phyloP scores from a whole-genome alignment of 148 eudicot genomes.

The Pharnaceum exiguum region DNA sequence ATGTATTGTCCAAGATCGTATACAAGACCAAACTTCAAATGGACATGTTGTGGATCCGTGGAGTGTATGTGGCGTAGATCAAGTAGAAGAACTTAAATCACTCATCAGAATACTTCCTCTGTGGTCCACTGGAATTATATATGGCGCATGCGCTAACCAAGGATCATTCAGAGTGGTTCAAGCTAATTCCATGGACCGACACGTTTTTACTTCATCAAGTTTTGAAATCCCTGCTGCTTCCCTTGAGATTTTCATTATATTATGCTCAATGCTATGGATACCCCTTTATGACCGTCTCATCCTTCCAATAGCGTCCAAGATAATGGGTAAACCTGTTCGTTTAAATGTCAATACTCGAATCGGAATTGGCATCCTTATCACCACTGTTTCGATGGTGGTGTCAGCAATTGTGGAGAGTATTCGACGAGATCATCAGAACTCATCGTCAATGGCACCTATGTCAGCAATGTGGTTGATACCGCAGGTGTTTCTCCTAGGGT shows the following conservation, averaged over 20 bases:
- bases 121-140: too few species aligned
- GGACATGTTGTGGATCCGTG: too few species aligned
- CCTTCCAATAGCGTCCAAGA: slow-evolving; percentile 8
- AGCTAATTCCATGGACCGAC: slow-evolving; percentile 13
- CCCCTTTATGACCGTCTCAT: slow-evolving; percentile 12
- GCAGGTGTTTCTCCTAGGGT: slow-evolving; percentile 5
- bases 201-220: not conserved
- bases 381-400: slow-evolving; percentile 6
- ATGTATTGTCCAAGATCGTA: too few species aligned
- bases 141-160: too few species aligned
- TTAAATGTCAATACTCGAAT: slow-evolving; percentile 15
- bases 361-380: slow-evolving; percentile 15
- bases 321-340: slow-evolving; percentile 10
- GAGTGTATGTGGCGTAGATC: too few species aligned
- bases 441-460: slow-evolving; percentile 8
- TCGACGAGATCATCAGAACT: not conserved
- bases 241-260: not conserved
- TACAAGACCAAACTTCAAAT: too few species aligned
- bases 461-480: slow-evolving; percentile 11
- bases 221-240: slow-evolving; percentile 22
- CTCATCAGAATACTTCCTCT: too few species aligned
- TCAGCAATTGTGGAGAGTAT: slow-evolving; percentile 14
- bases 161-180: slow-evolving; percentile 3
- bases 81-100: too few species aligned
- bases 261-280: slow-evolving; percentile 5